phyloP scores from a whole-genome alignment of 768 basidiomycete species.

The Cystofilobasidium capitatum region DNA sequence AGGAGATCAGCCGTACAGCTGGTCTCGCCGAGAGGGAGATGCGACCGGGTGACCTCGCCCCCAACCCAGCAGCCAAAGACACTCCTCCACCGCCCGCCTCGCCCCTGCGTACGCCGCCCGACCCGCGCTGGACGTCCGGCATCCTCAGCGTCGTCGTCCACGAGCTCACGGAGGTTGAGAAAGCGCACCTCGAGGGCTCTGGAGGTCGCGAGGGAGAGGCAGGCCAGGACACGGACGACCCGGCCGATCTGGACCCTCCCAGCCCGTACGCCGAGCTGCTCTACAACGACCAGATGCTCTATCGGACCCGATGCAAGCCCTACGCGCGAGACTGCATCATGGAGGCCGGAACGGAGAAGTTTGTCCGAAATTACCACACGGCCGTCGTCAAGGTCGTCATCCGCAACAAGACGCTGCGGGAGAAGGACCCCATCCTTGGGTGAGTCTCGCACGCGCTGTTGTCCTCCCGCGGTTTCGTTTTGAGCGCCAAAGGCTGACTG shows the following conservation, averaged over 20 bases:
- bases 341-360: constrained; percentile 58
- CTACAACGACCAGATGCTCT: constrained; percentile 46
- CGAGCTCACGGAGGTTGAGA: constrained; percentile 53
- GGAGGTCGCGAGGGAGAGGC: constrained; percentile 48
- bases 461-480: too few species aligned
- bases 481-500: too few species aligned
- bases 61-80: constrained; percentile 42
- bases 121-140: constrained; percentile 39
- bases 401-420: constrained; percentile 3
- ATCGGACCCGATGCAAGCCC: background rate
- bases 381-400: constrained; percentile 4
- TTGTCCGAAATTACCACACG: constrained; percentile 51
- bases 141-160: constrained; percentile 58
- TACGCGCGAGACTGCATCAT: constrained; percentile 35
- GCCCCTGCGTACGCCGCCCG: constrained; percentile 4
- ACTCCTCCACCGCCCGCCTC: constrained; percentile 40
- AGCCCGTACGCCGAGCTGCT: constrained; percentile 52
- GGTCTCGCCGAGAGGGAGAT: constrained; percentile 43
- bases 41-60: constrained; percentile 40
- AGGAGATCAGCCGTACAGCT: constrained; percentile 37
- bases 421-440: constrained; percentile 41
- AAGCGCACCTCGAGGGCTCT: constrained; percentile 48
- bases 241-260: constrained; percentile 50
- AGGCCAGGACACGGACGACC: constrained; percentile 53
- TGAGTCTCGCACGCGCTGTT: background rate